phyloP scores from a whole-genome alignment of 306 rosid genomes.

The Spatholobus suberectus region DNA sequence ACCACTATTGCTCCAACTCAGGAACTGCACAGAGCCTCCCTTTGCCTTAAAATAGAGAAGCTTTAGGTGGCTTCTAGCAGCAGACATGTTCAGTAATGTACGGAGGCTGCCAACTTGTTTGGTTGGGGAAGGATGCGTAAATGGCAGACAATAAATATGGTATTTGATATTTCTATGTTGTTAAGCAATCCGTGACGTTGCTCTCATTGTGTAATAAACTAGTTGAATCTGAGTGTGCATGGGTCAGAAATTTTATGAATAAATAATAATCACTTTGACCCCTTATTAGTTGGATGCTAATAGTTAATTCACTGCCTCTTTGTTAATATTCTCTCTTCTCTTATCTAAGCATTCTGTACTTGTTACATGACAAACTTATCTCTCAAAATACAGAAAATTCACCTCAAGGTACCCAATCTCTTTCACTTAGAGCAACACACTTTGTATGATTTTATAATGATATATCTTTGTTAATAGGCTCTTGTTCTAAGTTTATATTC shows the following conservation, averaged over 20 bases:
- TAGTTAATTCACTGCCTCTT: constrained; percentile 24
- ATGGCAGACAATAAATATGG: constrained; percentile 76
- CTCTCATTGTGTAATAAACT: constrained; percentile 52
- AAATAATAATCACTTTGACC: constrained; percentile 34
- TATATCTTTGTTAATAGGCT: constrained; percentile 53
- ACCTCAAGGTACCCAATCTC: not conserved
- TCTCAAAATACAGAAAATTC: not conserved
- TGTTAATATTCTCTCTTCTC: not conserved
- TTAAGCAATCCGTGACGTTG: constrained; percentile 57
- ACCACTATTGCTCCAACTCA: not conserved
- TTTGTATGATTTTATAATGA: not conserved
- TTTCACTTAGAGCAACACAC: too few relatives aligned
- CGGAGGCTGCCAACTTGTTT: constrained; percentile 77
- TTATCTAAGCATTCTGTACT: not conserved
- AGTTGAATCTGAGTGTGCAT: constrained; percentile 46
- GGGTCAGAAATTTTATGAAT: constrained; percentile 42
- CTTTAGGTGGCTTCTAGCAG: constrained; percentile 54
- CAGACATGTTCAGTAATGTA: constrained; percentile 79
- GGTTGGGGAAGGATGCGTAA: constrained; percentile 63
- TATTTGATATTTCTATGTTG: constrained; percentile 55
- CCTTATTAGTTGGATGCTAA: constrained; percentile 37
- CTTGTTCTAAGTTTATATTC: constrained; percentile 31
- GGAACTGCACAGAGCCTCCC: constrained; percentile 12
- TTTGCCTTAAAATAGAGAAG: constrained; percentile 51
- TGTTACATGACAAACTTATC: not conserved